Base-by-base conservation (phyloP, 495 filamentous ascomycete species). In the Aspergillus steynii region DNA sequence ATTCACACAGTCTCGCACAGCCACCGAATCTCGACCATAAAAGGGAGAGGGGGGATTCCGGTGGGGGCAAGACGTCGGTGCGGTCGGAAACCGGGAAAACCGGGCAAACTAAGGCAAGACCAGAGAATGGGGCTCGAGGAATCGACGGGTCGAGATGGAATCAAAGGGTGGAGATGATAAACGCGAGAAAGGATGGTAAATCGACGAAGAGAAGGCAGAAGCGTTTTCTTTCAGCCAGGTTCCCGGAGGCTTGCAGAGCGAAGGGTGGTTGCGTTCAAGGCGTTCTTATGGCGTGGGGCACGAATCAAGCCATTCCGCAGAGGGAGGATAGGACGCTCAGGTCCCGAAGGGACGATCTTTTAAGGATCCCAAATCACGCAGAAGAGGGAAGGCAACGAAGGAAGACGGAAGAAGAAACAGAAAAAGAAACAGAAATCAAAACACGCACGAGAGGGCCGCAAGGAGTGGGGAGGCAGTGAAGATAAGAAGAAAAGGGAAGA, bases 201-300 rank as follows among this genome's bases (percentile, higher is more conserved):
- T 55, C 27, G 14, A 52, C 26, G 26, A 20, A 28, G 32, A 4
- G 55, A 54, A 59, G 50, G 55, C 27, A 48, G 50, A 50, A 57
- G 32, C 47, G 37, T 47, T 46, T 50, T 31, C 37, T 42, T 14
- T 10, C 37, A 12, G 37, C 1, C 8, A 42, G 4, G 12, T 42
- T 42, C 45, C 10, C 27, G 34, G 54, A 50, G n/a, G 47, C 37
- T 52, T 46, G 29, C 29, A 53, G 42, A 55, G 45, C 49, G 48
- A 34, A 46, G 54, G 61, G 55, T 53, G 48, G 27, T 27, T 20
- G 20, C 20, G 20, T 20, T 20, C 20, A 20, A 20, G 20, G 20
- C 20, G 20, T 20, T 20, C 20, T 20, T 56, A 45, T 64, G 46
- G 60, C 65, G 65, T 59, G 65, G 65, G 65, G 61, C 65, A 64